phyloP scores from a whole-genome alignment of 2,329 filamentous ascomycete genomes.

The Monosporascus sp. region DNA sequence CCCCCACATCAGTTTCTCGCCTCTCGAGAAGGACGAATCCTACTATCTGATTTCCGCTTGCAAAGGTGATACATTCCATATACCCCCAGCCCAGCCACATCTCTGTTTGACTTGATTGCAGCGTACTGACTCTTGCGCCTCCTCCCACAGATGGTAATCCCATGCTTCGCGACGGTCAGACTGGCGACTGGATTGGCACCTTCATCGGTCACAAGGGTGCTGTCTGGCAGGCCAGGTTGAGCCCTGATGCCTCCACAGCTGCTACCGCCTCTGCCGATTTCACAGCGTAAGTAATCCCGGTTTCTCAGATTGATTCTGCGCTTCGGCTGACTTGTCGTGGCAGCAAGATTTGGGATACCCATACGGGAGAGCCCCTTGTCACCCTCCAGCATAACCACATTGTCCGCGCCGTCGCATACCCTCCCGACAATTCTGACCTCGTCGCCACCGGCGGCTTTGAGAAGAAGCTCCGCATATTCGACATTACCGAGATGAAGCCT shows the following conservation, averaged over 20 bases:
- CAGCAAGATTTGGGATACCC: constrained; percentile 95
- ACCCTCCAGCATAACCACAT: constrained; percentile 92
- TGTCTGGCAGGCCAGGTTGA: constrained; percentile 92
- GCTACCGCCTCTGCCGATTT: constrained; percentile 96
- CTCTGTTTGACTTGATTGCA: neutral
- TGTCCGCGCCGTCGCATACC: constrained; percentile 88
- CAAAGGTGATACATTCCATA: constrained; percentile 57
- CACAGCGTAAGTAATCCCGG: constrained; percentile 63
- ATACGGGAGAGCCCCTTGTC: constrained; percentile 82
- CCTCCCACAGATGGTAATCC: constrained; percentile 80
- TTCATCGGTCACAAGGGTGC: constrained; percentile 98
- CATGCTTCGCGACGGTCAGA: constrained; percentile 94
- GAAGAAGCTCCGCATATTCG: constrained; percentile 93
- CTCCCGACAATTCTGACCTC: constrained; percentile 73
- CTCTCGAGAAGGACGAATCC: constrained; percentile 72
- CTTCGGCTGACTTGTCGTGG: constrained; percentile 24
- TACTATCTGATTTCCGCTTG: constrained; percentile 93
- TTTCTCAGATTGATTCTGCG: constrained; percentile 1
- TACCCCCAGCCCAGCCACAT: neutral
- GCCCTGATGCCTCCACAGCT: constrained; percentile 79
- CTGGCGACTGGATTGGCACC: constrained; percentile 96
- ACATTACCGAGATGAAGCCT: constrained; percentile 60
- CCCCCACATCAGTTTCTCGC: constrained; percentile 85
- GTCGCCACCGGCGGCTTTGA: constrained; percentile 92
- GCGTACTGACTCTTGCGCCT: neutral